Evolutionary conservation across 495 filamentous ascomycete species (phyloP).

Genomic region (Neurospora hispaniola): DNA sequence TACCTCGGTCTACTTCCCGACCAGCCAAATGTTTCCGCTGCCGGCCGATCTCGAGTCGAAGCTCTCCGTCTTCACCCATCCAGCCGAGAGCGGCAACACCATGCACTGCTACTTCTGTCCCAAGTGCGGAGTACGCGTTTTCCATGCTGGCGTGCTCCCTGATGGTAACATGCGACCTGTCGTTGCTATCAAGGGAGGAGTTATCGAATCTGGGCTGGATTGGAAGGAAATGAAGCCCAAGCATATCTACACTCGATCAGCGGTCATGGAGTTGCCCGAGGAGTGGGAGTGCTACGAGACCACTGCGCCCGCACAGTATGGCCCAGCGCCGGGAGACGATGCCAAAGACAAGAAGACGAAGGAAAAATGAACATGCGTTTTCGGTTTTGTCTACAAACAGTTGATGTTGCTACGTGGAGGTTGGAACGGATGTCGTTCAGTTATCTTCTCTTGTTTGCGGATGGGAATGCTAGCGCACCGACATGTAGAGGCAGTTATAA

Average conservation of each 20-base stretch:
- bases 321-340: background rate
- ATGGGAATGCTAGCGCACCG: background rate
- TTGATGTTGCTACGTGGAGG: background rate
- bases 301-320: background rate
- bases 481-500: background rate
- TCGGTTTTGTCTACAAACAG: no score
- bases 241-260: background rate
- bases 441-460: background rate
- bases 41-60: conserved; percentile 16
- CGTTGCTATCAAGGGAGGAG: conserved; percentile 39
- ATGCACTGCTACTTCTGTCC: conserved; percentile 38
- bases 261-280: background rate
- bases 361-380: background rate
- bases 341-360: background rate
- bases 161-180: conserved; percentile 22
- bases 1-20: conserved; percentile 33
- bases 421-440: no score
- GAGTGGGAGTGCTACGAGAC: background rate
- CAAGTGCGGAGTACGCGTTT: conserved; percentile 34
- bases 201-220: conserved; percentile 26
- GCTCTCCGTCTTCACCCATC: conserved; percentile 26
- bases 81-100: conserved; percentile 28
- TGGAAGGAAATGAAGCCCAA: conserved; percentile 7
- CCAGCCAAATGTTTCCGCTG: conserved; percentile 36
- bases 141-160: conserved; percentile 27